Evolutionary conservation across 495 filamentous ascomycete species (phyloP), one percentile per base, ranked within the genome.

Genomic region (Xylaria intraflava): DNA sequence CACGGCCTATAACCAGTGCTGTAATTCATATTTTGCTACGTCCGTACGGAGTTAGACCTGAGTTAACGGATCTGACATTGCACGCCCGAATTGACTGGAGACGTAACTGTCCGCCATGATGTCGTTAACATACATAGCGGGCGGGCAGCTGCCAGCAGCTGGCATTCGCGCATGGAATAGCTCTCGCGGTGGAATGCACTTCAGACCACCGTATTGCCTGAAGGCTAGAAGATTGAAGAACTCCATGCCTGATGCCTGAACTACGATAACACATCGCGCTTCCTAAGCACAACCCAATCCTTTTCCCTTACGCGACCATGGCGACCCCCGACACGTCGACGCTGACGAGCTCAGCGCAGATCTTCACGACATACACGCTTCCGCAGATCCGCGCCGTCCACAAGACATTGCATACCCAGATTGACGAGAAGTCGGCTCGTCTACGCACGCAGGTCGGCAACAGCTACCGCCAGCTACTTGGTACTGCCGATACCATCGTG

Each of bases 361-460:
- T 88, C 73, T 93, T 93, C 69, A 78, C 82, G 46, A 85, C 87
- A 64, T 78, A 75, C 42, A 84, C 65, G 69, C 82, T 62, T 78
- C 90, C 54, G 65, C 83, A 63, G 83, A 90, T 77, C 73, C 85
- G 62, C 60, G 72, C 72, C 30, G 67, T 82, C 52, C 80, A 83
- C 66, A 75, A 75, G 38, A 66, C 69, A 31, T 70, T 84, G 6
- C 78, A 79, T 43, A 61, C 59, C 11, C 72, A 75, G 43, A 70
- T 91, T 60, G 79, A 83, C 41, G 89, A 87, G 71, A 95, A 92
- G 70, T 86, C 86, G 62, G 85, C 89, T 65, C 89, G 88, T 62
- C 79, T 97, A 69, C 85, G 93, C 69, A 86, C 86, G 42, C 83
- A 95, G 53, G 93, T 97, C 61, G 94, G 93, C n/a, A 88, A 80